Percentiles rank a stretch among this genome's conserved stretches.
These are phyloP conservation scores for Dryadomyces quercivorus DNA, from an alignment of 2,329 filamentous ascomycete genomes.

Conservation along the genomic window DNA sequence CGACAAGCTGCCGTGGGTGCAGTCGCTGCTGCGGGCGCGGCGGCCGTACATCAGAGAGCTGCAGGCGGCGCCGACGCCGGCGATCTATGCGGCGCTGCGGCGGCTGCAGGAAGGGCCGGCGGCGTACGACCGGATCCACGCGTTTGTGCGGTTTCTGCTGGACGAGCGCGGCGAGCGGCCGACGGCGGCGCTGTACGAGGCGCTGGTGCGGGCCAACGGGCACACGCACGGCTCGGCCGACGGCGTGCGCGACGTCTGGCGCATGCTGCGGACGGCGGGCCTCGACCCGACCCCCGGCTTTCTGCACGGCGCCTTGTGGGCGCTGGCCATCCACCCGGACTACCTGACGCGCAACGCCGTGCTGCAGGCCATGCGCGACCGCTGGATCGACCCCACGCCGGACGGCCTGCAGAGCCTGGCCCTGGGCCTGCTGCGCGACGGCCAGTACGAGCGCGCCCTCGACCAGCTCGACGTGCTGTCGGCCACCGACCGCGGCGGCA, in stretches of 20 bases:
- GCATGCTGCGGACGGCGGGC: conserved; percentile 54
- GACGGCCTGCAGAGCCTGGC: conserved; percentile 55
- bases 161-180: conserved; percentile 39
- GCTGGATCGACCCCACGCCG: conserved; percentile 54
- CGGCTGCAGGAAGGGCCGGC: conserved; percentile 23
- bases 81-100: conserved; percentile 27
- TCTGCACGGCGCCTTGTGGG: conserved; percentile 61
- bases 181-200: conserved; percentile 55
- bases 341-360: conserved; percentile 63
- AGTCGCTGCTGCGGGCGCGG: conserved; percentile 4
- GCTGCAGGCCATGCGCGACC: conserved; percentile 58
- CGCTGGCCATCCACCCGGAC: conserved; percentile 73
- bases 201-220: conserved; percentile 60
- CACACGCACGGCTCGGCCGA: conserved; percentile 55
- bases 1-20: conserved; percentile 2
- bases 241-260: conserved; percentile 49
- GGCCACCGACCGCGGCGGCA: conserved; percentile 24
- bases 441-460: conserved; percentile 71
- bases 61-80: conserved; percentile 4
- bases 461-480: conserved; percentile 56
- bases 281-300: conserved; percentile 53
- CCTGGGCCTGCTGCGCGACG: conserved; percentile 65
- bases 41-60: conserved; percentile 10
- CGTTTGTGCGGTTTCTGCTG: conserved; percentile 47
- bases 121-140: conserved; percentile 24